These are phyloP conservation scores for Pyrenophora tritici-repentis DNA, from an alignment of 2,329 filamentous ascomycete genomes.

Conservation along the genomic window DNA sequence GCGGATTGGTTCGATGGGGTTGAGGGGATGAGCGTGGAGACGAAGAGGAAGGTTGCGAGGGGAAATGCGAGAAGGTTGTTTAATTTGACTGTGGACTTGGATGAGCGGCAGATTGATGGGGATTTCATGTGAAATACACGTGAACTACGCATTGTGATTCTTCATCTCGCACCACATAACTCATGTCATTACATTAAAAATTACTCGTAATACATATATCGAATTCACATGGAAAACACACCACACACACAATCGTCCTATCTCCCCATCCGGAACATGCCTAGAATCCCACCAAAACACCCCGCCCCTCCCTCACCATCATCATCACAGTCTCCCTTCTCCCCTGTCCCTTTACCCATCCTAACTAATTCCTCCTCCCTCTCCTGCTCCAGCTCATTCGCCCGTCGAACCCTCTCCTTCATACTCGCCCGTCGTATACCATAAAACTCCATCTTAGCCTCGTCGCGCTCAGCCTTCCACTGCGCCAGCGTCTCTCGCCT, in stretches of 20 bases:
- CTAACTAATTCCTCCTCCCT: constrained; percentile 27
- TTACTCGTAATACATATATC: not conserved
- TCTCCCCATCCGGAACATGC: constrained; percentile 1
- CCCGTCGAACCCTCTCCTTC: constrained; percentile 32
- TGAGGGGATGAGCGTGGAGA: not conserved
- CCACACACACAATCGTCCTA: not conserved
- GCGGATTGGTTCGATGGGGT: not conserved
- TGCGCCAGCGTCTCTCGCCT: constrained; percentile 25
- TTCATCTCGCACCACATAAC: too few relatives aligned
- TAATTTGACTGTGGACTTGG: not conserved
- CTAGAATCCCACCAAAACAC: constrained; percentile 9
- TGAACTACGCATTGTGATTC: too few relatives aligned
- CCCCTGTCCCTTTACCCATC: not conserved
- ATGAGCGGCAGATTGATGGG: not conserved
- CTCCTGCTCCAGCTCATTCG: constrained; percentile 36
- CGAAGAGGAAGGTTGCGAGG: not conserved
- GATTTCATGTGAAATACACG: not conserved
- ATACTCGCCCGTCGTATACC: constrained; percentile 22
- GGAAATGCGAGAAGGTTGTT: not conserved
- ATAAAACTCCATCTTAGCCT: constrained; percentile 11
- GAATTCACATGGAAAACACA: not conserved
- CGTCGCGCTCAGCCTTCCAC: constrained; percentile 35
- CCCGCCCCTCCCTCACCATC: not conserved
- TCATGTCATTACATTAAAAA: not conserved
- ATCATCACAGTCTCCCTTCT: not conserved